A percentile compares a stretch with the other conserved stretches of the same genome.
phyloP scores from a whole-genome alignment of 768 basidiomycete species.

The Calocybe indica region DNA sequence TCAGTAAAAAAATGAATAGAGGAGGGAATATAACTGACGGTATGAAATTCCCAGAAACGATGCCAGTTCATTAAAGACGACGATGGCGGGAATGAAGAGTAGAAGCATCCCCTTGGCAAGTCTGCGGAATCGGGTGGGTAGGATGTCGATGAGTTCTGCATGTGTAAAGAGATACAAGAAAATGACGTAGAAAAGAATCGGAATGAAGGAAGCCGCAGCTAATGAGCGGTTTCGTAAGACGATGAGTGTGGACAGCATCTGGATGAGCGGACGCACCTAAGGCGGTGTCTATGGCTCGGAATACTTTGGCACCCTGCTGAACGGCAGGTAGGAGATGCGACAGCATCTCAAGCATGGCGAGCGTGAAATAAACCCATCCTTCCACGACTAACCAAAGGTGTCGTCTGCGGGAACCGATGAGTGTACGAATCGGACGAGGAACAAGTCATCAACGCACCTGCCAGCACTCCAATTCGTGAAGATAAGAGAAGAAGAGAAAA shows the following conservation, averaged over 20 bases:
- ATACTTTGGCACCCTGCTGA: slow-evolving; percentile 37
- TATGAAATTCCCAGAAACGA: slow-evolving; percentile 59
- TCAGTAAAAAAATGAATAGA: neutral
- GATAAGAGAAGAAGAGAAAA: slow-evolving; percentile 51
- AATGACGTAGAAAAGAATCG: slow-evolving; percentile 55
- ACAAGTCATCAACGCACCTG: slow-evolving; percentile 32
- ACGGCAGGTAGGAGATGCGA: slow-evolving; percentile 49
- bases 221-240: slow-evolving; percentile 5
- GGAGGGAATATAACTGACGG: slow-evolving; percentile 33
- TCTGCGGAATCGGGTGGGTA: slow-evolving; percentile 45
- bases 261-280: slow-evolving; percentile 42
- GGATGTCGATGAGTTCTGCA: slow-evolving; percentile 40
- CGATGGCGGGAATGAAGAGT: slow-evolving; percentile 48
- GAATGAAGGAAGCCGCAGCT: slow-evolving; percentile 57
- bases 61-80: slow-evolving; percentile 51
- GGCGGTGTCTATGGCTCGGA: slow-evolving; percentile 49
- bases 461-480: slow-evolving; percentile 40
- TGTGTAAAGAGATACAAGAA: slow-evolving; percentile 57
- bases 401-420: slow-evolving; percentile 28
- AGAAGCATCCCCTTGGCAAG: slow-evolving; percentile 40
- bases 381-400: slow-evolving; percentile 59
- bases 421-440: neutral
- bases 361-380: slow-evolving; percentile 51
- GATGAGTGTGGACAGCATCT: neutral
- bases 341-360: slow-evolving; percentile 57